A percentile compares a stretch with the other conserved stretches of the same genome.
phyloP scores from a whole-genome alignment of 2,329 filamentous ascomycete species.

The Diaporthe citri region DNA sequence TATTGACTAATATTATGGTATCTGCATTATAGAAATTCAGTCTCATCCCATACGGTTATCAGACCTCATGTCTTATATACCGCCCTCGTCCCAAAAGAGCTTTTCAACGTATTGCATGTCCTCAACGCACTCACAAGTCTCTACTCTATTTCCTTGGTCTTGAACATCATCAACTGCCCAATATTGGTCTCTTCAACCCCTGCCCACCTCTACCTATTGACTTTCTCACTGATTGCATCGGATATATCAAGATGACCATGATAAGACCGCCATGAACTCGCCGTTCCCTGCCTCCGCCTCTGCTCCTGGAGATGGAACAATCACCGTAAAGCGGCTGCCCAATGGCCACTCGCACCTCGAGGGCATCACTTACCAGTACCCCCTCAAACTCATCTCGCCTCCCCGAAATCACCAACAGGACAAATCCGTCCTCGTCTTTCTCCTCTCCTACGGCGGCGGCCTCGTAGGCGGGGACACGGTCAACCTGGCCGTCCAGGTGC shows the following conservation, averaged over 20 bases:
- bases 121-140: not conserved
- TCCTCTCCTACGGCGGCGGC: constrained; percentile 94
- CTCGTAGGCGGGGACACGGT: constrained; percentile 90
- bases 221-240: not conserved
- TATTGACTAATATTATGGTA: constrained; percentile 20
- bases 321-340: constrained; percentile 80
- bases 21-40: too few species aligned
- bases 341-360: constrained; percentile 78
- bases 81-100: not conserved
- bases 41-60: not conserved
- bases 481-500: constrained; percentile 77
- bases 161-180: too few species aligned
- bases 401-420: constrained; percentile 70
- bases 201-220: constrained; percentile 19
- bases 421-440: constrained; percentile 82
- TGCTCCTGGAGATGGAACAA: constrained; percentile 80
- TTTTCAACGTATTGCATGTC: not conserved
- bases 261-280: constrained; percentile 62
- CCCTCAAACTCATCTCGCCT: constrained; percentile 91
- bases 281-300: constrained; percentile 83
- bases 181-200: constrained; percentile 38
- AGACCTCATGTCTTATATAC: not conserved
- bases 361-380: constrained; percentile 89
- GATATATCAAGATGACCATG: constrained; percentile 52
- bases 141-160: not conserved